Conservation (phyloP, 345 rosid species). For the Reutealis trisperma region DNA sequence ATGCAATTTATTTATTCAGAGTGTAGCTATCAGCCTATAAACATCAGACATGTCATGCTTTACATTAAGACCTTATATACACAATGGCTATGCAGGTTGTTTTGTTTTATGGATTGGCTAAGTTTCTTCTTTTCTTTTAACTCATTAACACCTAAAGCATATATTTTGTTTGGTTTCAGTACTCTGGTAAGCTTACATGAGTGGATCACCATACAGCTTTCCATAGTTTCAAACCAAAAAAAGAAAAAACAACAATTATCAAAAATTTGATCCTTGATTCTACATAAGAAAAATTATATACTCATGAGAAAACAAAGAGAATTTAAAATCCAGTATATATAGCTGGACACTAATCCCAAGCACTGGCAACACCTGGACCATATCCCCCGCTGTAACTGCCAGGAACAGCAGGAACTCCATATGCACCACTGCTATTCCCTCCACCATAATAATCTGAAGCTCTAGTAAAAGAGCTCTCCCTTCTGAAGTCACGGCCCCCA, state of each 20-base stretch:
- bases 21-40: too few species aligned
- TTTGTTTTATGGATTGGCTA: neutral
- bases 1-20: too few species aligned
- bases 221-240: slow-evolving; percentile 3
- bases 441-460: slow-evolving; percentile 29
- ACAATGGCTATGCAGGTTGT: neutral
- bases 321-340: neutral
- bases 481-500: slow-evolving; percentile 34
- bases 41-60: too few species aligned
- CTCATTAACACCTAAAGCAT: neutral
- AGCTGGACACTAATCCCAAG: slow-evolving; percentile 28
- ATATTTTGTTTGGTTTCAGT: neutral
- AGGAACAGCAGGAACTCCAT: slow-evolving; percentile 20
- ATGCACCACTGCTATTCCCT: slow-evolving; percentile 17
- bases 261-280: slow-evolving; percentile 2
- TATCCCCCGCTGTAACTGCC: slow-evolving; percentile 25
- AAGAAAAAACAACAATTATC: neutral
- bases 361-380: slow-evolving; percentile 30
- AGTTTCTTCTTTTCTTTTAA: neutral
- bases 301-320: slow-evolving; percentile 15
- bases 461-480: slow-evolving; percentile 21
- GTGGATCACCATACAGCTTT: slow-evolving; percentile 4
- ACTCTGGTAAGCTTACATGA: neutral
- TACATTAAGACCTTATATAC: neutral
- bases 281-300: slow-evolving; percentile 9